Conservation (phyloP, 306 rosid genomes). For the Canavalia ensiformis region DNA sequence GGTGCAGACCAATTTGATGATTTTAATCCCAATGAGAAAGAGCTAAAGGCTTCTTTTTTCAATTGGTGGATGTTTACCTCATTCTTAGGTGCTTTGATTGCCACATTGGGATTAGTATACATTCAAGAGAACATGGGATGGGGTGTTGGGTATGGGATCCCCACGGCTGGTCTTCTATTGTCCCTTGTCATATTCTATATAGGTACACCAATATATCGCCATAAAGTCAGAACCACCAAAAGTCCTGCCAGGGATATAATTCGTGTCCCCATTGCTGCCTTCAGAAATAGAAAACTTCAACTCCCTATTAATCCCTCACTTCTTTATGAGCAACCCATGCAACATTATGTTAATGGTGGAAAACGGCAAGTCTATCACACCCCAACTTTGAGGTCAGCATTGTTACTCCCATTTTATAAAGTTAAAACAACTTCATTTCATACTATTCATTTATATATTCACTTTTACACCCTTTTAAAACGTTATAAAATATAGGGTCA, state of each 20-base stretch:
- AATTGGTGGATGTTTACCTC: conserved; percentile 99
- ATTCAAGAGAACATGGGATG: conserved; percentile 93
- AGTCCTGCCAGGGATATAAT: conserved; percentile 73
- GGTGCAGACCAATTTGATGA: conserved; percentile 98
- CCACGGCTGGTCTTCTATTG: conserved; percentile 78
- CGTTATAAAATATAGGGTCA: too few relatives aligned
- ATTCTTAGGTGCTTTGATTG: conserved; percentile 84
- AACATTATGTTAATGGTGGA: conserved; percentile 60
- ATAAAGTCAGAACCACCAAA: conserved; percentile 61
- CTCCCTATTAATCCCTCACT: conserved; percentile 68
- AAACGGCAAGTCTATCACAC: conserved; percentile 74
- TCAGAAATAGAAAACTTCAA: conserved; percentile 65
- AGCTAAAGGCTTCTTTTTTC: conserved; percentile 83
- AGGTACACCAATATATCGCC: conserved; percentile 89
- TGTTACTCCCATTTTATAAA: too few relatives aligned
- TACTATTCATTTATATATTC: too few relatives aligned
- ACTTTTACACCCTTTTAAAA: too few relatives aligned
- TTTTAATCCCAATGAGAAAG: conserved; percentile 77
- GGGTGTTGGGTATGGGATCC: conserved; percentile 89
- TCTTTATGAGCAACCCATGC: conserved; percentile 67
- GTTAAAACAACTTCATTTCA: too few relatives aligned
- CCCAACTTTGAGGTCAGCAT: conserved; percentile 70
- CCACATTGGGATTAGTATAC: conserved; percentile 82
- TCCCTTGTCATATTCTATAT: conserved; percentile 66
- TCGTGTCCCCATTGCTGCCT: conserved; percentile 65